Evolutionary conservation across 345 rosid genomes (phyloP).

Genomic region (Isatis tinctoria): DNA sequence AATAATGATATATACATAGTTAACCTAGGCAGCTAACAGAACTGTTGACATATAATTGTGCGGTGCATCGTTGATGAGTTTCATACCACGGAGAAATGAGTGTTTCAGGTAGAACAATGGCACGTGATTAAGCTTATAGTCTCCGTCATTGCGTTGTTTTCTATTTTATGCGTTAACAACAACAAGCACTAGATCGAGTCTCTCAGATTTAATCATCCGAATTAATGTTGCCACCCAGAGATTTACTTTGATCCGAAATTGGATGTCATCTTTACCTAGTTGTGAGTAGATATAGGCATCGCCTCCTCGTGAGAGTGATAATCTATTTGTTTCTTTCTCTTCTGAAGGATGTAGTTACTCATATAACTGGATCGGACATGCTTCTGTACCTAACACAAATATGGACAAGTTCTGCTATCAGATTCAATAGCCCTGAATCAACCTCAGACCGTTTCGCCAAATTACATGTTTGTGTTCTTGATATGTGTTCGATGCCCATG

Average conservation of each 20-base stretch:
- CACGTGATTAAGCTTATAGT: neutral
- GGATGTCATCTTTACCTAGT: neutral
- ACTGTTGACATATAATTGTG: neutral
- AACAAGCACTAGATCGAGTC: neutral
- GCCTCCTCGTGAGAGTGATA: neutral
- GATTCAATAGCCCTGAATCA: neutral
- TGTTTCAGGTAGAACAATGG: neutral
- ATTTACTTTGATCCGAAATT: neutral
- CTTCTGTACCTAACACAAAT: neutral
- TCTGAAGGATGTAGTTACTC: neutral
- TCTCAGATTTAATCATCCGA: neutral
- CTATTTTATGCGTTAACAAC: neutral
- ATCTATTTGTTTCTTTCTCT: neutral
- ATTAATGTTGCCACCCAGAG: neutral
- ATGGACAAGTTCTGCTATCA: neutral
- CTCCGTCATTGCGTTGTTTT: too few relatives aligned
- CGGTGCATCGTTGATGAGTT: slow-evolving; percentile 4
- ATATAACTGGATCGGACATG: neutral
- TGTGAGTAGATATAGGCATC: neutral
- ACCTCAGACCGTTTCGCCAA: neutral
- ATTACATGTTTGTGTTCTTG: neutral
- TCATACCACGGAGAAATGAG: neutral
- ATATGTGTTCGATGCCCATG: neutral
- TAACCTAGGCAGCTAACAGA: neutral
- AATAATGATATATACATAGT: neutral